Conservation (phyloP, 2,329 filamentous ascomycete genomes). For the Incumbomyces lentus region DNA sequence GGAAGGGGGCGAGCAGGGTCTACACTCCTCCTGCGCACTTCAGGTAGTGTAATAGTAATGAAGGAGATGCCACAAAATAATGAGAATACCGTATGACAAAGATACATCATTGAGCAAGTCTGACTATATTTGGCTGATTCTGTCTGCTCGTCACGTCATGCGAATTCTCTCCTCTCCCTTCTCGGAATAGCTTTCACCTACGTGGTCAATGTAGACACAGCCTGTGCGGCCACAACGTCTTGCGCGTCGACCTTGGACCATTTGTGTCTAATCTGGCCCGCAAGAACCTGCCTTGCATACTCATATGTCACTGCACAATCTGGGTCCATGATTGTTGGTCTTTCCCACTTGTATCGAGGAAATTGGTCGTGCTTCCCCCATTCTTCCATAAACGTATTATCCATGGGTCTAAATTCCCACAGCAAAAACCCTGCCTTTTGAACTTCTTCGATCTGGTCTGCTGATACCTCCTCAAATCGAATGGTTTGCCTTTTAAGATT, state of each 20-base stretch:
- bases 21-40: too few species aligned
- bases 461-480: neutral
- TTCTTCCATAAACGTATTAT: conserved; percentile 1
- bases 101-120: too few species aligned
- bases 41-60: too few species aligned
- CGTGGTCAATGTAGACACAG: neutral
- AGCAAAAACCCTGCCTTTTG: neutral
- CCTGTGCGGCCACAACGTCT: neutral
- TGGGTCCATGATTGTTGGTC: neutral
- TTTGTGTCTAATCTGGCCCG: neutral
- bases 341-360: conserved; percentile 3
- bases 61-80: too few species aligned
- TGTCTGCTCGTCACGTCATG: too few species aligned
- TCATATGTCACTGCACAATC: conserved; percentile 3
- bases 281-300: neutral
- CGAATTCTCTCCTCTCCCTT: too few species aligned
- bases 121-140: too few species aligned
- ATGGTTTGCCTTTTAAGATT: neutral
- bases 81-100: too few species aligned
- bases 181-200: neutral
- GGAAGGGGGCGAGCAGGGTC: neutral
- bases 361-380: conserved; percentile 1
- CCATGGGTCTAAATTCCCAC: conserved; percentile 2
- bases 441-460: neutral
- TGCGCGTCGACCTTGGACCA: neutral